phyloP scores from a whole-genome alignment of 2,329 filamentous ascomycete species.

The Pyrenochaeta sp. region DNA sequence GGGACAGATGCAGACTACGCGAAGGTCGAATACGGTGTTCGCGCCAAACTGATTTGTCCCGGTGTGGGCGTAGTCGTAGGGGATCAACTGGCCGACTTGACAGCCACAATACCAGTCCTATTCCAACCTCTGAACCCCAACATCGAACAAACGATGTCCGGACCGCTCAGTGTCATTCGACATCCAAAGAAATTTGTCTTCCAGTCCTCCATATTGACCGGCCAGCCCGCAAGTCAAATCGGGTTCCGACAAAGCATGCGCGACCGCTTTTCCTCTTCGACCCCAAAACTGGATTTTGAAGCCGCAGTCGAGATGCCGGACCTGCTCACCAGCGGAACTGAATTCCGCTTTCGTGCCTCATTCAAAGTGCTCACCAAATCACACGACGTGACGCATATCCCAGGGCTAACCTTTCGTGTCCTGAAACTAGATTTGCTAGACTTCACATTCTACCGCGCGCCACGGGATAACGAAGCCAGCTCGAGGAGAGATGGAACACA shows the following conservation, averaged over 20 bases:
- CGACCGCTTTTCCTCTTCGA: slow-evolving; percentile 30
- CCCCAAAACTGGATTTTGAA: slow-evolving; percentile 32
- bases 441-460: slow-evolving; percentile 32
- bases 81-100: slow-evolving; percentile 13
- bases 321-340: slow-evolving; percentile 18
- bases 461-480: slow-evolving; percentile 19
- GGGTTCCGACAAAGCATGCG: slow-evolving; percentile 30
- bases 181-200: slow-evolving; percentile 22
- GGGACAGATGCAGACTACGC: slow-evolving; percentile 20
- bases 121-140: slow-evolving; percentile 28
- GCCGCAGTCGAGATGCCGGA: slow-evolving; percentile 24
- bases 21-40: slow-evolving; percentile 30
- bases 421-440: slow-evolving; percentile 27
- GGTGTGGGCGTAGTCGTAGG: slow-evolving; percentile 14
- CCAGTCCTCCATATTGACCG: slow-evolving; percentile 21
- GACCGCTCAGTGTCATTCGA: slow-evolving; percentile 7
- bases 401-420: slow-evolving; percentile 23
- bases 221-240: slow-evolving; percentile 10
- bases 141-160: background rate
- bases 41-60: slow-evolving; percentile 22
- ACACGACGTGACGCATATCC: slow-evolving; percentile 23
- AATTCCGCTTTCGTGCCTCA: slow-evolving; percentile 27
- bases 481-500: slow-evolving; percentile 7
- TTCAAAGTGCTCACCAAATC: slow-evolving; percentile 17
- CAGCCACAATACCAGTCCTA: slow-evolving; percentile 15